Conservation (phyloP, 140 eudicot genomes). For the Erigeron philadelphicus region DNA sequence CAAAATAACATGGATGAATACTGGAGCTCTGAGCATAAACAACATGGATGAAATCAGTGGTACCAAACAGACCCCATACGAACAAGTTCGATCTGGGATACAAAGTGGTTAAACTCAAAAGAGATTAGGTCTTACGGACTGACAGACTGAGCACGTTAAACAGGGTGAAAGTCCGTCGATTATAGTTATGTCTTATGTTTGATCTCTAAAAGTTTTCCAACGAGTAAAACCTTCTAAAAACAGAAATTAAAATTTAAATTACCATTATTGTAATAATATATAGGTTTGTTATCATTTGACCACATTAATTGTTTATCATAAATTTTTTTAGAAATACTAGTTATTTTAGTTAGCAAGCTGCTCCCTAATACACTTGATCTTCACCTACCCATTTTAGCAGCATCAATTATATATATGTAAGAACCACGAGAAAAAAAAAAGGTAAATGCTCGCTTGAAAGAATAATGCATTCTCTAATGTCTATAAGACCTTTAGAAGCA, state of each 20-base stretch:
- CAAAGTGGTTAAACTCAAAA: neutral
- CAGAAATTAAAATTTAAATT: neutral
- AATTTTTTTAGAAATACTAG: neutral
- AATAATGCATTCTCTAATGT: neutral
- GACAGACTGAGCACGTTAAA: neutral
- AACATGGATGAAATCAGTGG: neutral
- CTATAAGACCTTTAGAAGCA: neutral
- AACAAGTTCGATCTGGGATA: neutral
- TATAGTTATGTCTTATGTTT: too few species aligned
- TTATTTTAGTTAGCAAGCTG: neutral
- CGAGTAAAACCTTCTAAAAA: neutral
- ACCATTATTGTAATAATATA: neutral
- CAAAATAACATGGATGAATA: constrained; percentile 17
- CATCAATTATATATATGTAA: neutral
- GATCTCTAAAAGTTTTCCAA: neutral
- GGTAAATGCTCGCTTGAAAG: neutral
- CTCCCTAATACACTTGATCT: neutral
- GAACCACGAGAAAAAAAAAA: constrained; percentile 1
- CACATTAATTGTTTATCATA: neutral
- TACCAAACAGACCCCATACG: neutral
- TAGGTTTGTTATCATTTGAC: neutral
- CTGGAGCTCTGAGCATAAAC: constrained; percentile 13
- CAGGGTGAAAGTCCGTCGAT: neutral
- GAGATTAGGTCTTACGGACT: neutral
- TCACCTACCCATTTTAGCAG: neutral